phyloP scores from a whole-genome alignment of 1,284 basidiomycete species.

The Ceratobasidium sp. region DNA sequence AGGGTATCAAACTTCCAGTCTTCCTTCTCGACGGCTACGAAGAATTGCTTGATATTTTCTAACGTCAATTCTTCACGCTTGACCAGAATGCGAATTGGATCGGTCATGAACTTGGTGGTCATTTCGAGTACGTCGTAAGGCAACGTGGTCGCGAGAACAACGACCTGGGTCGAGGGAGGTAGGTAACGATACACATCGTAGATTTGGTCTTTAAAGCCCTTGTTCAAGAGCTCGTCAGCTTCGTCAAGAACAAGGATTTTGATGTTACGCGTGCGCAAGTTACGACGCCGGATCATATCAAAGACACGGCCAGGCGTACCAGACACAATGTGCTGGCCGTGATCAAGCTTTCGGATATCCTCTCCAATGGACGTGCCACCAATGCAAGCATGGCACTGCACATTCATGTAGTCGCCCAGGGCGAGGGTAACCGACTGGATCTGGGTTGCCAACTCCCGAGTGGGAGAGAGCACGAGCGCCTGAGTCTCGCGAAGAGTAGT shows the following conservation, averaged over 20 bases:
- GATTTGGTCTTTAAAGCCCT: conserved; percentile 61
- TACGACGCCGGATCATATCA: conserved; percentile 60
- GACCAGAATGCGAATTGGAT: conserved; percentile 60
- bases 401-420: conserved; percentile 58
- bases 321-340: conserved; percentile 57
- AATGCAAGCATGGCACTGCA: conserved; percentile 59
- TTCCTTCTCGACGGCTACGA: conserved; percentile 60
- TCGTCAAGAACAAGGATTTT: conserved; percentile 62
- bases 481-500: conserved; percentile 57
- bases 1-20: conserved; percentile 61
- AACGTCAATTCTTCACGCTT: conserved; percentile 60
- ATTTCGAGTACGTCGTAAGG: conserved; percentile 60
- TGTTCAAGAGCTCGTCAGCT: conserved; percentile 59
- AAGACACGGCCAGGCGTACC: conserved; percentile 60
- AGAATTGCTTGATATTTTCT: conserved; percentile 62
- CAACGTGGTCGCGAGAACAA: conserved; percentile 56
- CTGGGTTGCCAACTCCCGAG: conserved; percentile 56
- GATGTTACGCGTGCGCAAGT: conserved; percentile 58
- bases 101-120: conserved; percentile 60
- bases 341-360: conserved; percentile 59
- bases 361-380: conserved; percentile 58
- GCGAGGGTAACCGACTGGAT: conserved; percentile 59
- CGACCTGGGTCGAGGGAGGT: conserved; percentile 58
- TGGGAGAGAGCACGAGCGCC: conserved; percentile 56
- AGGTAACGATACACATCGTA: conserved; percentile 60